A percentile compares a stretch with the other conserved stretches of the same genome.
phyloP scores from a whole-genome alignment of 805 yeast species.

The Myxozyma udenii region DNA sequence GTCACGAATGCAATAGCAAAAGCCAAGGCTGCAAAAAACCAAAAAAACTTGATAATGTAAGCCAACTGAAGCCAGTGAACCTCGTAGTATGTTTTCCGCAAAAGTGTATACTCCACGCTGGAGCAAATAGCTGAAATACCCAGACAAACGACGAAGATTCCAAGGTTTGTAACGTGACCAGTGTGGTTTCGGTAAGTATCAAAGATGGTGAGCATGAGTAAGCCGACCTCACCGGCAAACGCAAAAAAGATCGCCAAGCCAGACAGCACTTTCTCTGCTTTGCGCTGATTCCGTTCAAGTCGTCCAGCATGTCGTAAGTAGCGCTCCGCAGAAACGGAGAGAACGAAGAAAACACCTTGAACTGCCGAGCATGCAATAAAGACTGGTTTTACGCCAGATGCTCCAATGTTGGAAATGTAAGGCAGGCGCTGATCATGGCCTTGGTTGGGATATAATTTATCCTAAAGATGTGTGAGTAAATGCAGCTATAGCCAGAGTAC shows the following conservation, averaged over 20 bases:
- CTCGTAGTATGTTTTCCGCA: constrained; percentile 47
- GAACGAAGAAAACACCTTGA: constrained; percentile 71
- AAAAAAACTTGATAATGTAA: constrained; percentile 53
- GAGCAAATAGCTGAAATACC: constrained; percentile 52
- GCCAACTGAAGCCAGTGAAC: constrained; percentile 41
- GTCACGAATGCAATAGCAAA: constrained; percentile 68
- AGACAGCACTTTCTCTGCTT: constrained; percentile 44
- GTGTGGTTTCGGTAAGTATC: constrained; percentile 56
- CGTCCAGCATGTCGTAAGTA: constrained; percentile 56
- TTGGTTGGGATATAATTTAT: constrained; percentile 31
- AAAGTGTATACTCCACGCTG: constrained; percentile 43
- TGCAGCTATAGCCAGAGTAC: too few relatives aligned
- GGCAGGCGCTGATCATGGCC: constrained; percentile 46
- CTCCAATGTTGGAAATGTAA: constrained; percentile 83
- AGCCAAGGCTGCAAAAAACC: constrained; percentile 64
- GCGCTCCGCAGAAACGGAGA: constrained; percentile 62
- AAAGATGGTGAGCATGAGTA: constrained; percentile 70
- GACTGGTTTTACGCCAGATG: constrained; percentile 78
- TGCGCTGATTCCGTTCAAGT: constrained; percentile 52
- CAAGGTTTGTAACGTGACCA: constrained; percentile 64
- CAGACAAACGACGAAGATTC: constrained; percentile 64
- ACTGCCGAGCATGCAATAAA: constrained; percentile 75
- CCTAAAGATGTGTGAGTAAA: too few relatives aligned
- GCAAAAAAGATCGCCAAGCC: constrained; percentile 49
- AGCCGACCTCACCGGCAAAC: constrained; percentile 64